Conservation (phyloP, 805 yeast species). For the Cyberlindnera petersonii region DNA sequence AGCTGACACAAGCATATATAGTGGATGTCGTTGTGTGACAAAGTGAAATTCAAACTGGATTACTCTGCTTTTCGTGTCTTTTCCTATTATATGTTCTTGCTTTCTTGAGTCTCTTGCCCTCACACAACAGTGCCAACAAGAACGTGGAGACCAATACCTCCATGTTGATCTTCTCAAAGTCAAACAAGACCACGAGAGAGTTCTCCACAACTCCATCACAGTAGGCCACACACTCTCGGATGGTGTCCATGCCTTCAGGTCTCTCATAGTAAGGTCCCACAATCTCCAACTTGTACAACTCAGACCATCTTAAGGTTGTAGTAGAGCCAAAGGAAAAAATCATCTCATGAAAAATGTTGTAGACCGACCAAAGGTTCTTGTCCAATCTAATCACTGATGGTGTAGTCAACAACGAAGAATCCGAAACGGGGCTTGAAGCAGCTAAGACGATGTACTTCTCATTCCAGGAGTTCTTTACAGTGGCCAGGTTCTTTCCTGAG, state of each 20-base stretch:
- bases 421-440: slow-evolving; percentile 1
- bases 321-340: slow-evolving; percentile 21
- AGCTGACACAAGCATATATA: slow-evolving; percentile 18
- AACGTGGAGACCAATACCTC: slow-evolving; percentile 25
- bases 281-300: slow-evolving; percentile 21
- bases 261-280: slow-evolving; percentile 4
- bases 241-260: slow-evolving; percentile 3
- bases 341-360: slow-evolving; percentile 4
- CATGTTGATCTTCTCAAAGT: slow-evolving; percentile 23
- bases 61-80: neutral
- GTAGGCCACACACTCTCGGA: slow-evolving; percentile 22
- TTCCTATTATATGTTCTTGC: neutral
- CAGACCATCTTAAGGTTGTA: slow-evolving; percentile 22
- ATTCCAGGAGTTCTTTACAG: slow-evolving; percentile 13
- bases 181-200: slow-evolving; percentile 16
- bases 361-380: neutral
- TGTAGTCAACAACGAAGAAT: slow-evolving; percentile 21
- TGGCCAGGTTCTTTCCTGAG: slow-evolving; percentile 15
- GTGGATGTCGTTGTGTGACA: slow-evolving; percentile 20
- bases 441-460: slow-evolving; percentile 22
- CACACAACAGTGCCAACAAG: slow-evolving; percentile 14
- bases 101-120: neutral
- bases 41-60: slow-evolving; percentile 5
- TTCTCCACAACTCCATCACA: slow-evolving; percentile 15
- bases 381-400: slow-evolving; percentile 20